Evolutionary conservation across 2,329 filamentous ascomycete species (phyloP).

Genomic region (Chrysosporium keratinophilum): DNA sequence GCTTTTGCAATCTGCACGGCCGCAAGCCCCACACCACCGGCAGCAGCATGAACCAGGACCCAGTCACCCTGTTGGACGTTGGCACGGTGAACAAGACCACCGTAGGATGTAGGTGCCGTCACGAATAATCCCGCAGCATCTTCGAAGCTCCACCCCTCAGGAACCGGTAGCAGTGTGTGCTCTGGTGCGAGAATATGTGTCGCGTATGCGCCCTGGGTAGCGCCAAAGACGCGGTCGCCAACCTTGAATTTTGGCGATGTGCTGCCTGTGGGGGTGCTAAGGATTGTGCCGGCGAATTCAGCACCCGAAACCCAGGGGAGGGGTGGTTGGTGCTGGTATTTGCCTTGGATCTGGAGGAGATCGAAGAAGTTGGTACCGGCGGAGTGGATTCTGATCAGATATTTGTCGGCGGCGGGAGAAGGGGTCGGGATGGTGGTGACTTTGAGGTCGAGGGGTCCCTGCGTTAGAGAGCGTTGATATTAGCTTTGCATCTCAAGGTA

Average conservation of each 20-base stretch:
- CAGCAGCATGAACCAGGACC: constrained; percentile 84
- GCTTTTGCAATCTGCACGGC: constrained; percentile 93
- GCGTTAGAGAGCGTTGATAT: neutral
- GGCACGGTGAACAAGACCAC: constrained; percentile 67
- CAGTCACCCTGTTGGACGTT: constrained; percentile 68
- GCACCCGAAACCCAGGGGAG: constrained; percentile 80
- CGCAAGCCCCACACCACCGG: constrained; percentile 80
- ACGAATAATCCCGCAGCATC: constrained; percentile 86
- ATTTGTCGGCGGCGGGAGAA: constrained; percentile 59
- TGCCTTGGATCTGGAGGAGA: constrained; percentile 84
- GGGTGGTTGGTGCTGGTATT: constrained; percentile 85
- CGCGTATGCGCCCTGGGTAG: constrained; percentile 74
- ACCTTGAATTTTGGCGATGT: constrained; percentile 55
- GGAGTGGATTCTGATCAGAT: constrained; percentile 77
- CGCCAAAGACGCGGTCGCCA: constrained; percentile 79
- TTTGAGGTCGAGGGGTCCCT: constrained; percentile 70
- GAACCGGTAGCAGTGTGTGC: constrained; percentile 59
- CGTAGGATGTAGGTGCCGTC: constrained; percentile 83
- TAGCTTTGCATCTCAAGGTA: neutral
- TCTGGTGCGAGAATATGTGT: constrained; percentile 62
- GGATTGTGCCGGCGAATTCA: constrained; percentile 74
- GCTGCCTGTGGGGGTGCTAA: constrained; percentile 51
- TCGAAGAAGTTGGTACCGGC: constrained; percentile 95
- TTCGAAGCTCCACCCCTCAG: constrained; percentile 67
- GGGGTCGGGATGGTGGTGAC: constrained; percentile 68